Evolutionary conservation across 2,329 filamentous ascomycete species (phyloP).

Genomic region (Macrophomina phaseolina): DNA sequence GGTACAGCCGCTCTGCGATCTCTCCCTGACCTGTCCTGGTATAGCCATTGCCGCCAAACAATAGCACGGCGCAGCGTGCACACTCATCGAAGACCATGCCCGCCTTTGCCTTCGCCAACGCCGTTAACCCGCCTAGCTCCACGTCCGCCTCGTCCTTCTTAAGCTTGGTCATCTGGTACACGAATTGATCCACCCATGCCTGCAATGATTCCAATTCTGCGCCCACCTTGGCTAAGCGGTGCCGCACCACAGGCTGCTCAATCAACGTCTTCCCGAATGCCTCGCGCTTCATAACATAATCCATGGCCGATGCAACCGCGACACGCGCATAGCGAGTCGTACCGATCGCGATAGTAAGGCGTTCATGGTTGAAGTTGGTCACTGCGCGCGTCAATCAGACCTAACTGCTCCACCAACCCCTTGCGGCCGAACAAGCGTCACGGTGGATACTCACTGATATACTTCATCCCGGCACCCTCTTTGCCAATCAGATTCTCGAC

Average conservation of each 20-base stretch:
- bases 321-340: conserved; percentile 68
- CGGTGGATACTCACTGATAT: conserved; percentile 55
- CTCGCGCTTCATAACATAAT: conserved; percentile 69
- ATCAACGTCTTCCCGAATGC: conserved; percentile 72
- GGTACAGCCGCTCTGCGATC: conserved; percentile 69
- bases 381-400: conserved; percentile 37
- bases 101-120: conserved; percentile 73
- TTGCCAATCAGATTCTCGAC: conserved; percentile 71
- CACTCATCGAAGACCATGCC: conserved; percentile 76
- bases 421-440: too few relatives aligned
- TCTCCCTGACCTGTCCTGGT: conserved; percentile 74
- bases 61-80: conserved; percentile 69
- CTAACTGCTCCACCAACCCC: too few relatives aligned
- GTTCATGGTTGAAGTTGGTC: conserved; percentile 83
- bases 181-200: conserved; percentile 75
- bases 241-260: conserved; percentile 75
- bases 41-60: conserved; percentile 78
- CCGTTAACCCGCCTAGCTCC: conserved; percentile 73
- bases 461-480: conserved; percentile 74
- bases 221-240: conserved; percentile 73
- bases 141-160: conserved; percentile 67
- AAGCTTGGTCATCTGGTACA: conserved; percentile 70
- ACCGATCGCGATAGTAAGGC: conserved; percentile 69
- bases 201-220: conserved; percentile 71
- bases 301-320: conserved; percentile 64